Conservation (phyloP, 2,329 filamentous ascomycete species). For the Aureobasidium pullulans region DNA sequence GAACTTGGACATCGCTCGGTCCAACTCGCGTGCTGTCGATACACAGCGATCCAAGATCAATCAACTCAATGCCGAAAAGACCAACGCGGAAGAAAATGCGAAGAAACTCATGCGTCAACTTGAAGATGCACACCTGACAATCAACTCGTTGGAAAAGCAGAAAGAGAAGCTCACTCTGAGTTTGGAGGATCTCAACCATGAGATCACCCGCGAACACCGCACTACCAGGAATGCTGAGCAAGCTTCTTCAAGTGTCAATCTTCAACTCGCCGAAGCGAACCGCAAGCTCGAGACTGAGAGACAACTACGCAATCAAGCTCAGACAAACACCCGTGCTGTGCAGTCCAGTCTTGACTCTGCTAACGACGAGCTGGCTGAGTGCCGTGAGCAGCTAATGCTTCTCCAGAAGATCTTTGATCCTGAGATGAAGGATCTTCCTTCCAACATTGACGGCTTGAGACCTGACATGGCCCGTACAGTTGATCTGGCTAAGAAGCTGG, state of each 20-base stretch:
- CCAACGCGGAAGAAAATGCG: constrained; percentile 74
- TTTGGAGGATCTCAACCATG: constrained; percentile 86
- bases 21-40: constrained; percentile 77
- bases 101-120: constrained; percentile 74
- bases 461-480: constrained; percentile 60
- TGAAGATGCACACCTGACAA: constrained; percentile 73
- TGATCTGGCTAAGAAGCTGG: constrained; percentile 76
- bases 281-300: constrained; percentile 84
- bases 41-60: constrained; percentile 69
- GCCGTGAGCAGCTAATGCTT: constrained; percentile 70
- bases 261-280: constrained; percentile 82
- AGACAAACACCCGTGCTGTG: constrained; percentile 74
- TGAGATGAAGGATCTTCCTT: constrained; percentile 48
- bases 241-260: constrained; percentile 66
- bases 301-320: constrained; percentile 76
- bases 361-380: constrained; percentile 72
- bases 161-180: constrained; percentile 85
- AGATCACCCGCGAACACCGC: constrained; percentile 84
- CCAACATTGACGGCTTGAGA: constrained; percentile 59
- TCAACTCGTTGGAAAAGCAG: constrained; percentile 84
- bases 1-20: constrained; percentile 88
- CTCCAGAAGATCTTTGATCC: constrained; percentile 85
- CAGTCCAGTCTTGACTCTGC: constrained; percentile 72
- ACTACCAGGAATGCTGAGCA: constrained; percentile 86
- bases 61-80: constrained; percentile 74